Evolutionary conservation across 805 yeast genomes (phyloP), one percentile per base, ranked within the genome.

Genomic region (Ogataea zsoltii): DNA sequence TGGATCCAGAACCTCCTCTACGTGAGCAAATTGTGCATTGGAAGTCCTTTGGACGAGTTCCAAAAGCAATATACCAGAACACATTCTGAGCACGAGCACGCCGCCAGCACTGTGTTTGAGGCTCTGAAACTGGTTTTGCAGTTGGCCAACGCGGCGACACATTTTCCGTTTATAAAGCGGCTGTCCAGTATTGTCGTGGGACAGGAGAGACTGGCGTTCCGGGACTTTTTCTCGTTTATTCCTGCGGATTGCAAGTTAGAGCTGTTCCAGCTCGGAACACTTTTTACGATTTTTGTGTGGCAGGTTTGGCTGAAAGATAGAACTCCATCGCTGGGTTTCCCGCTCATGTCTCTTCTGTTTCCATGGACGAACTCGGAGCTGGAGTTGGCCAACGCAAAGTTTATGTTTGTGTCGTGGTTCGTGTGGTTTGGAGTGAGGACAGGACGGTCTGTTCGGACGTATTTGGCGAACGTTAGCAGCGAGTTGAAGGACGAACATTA

Each of bases 401-500:
- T 42, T 12, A n/a, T 46, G 12, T 40, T 49, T 36, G 21, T 36
- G 3, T 28, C 47, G 2, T 53, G 55, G 53, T 10, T 42, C 32
- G 21, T 49, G 16, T 48, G 48, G 53, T 35, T 35, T 14, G 41
- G 44, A 26, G 19, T 17, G 7, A 35, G 32, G 21, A 26, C 48
- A 11, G 12, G 34, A 11, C 29, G 38, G 7, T 18, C 44, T 6
- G 34, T 49, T 19, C 18, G 33, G 17, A 14, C 17, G n/a, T 50
- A 52, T 38, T 34, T 54, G 11, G 29, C 38, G 2, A 36, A 28
- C 10, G 31, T 52, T n/a, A 53, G 50, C 41, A 44, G 41, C 14
- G 39, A 50, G n/a, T 44, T 58, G 41, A 62, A 55, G 49, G 62
- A 56, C 13, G 60, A 57, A 43, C 54, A 52, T 32, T 62, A 62